phyloP scores from a whole-genome alignment of 495 filamentous ascomycete genomes.

The Neurospora sp. region DNA sequence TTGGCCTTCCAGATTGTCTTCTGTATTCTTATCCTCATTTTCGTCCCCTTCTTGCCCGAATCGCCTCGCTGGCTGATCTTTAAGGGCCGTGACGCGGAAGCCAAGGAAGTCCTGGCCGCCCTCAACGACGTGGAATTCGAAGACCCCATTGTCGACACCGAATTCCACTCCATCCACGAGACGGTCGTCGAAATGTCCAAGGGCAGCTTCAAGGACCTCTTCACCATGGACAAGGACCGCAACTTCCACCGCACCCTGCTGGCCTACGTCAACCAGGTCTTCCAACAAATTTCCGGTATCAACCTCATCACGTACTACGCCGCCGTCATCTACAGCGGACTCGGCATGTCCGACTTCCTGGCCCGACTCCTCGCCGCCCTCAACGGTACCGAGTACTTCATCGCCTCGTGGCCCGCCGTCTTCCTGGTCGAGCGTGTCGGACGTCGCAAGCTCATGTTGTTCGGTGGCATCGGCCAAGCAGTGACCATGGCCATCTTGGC shows the following conservation, averaged over 20 bases:
- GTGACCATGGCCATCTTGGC: slow-evolving; percentile 59
- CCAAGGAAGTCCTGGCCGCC: slow-evolving; percentile 50
- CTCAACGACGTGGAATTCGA: slow-evolving; percentile 45
- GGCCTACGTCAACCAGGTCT: slow-evolving; percentile 5
- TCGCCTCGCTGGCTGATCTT: slow-evolving; percentile 54
- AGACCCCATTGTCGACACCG: slow-evolving; percentile 46
- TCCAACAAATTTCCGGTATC: slow-evolving; percentile 41
- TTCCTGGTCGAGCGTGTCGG: slow-evolving; percentile 53
- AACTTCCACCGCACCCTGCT: slow-evolving; percentile 53
- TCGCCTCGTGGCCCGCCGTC: slow-evolving; percentile 61
- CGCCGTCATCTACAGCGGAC: slow-evolving; percentile 51
- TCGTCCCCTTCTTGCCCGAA: slow-evolving; percentile 52
- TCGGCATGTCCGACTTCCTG: slow-evolving; percentile 37
- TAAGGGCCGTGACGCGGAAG: slow-evolving; percentile 38
- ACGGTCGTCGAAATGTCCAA: slow-evolving; percentile 62
- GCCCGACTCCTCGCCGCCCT: slow-evolving; percentile 60
- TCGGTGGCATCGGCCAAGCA: slow-evolving; percentile 60
- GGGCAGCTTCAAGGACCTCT: slow-evolving; percentile 55
- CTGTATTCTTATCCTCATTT: slow-evolving; percentile 44
- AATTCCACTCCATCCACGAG: slow-evolving; percentile 65
- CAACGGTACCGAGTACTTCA: slow-evolving; percentile 66
- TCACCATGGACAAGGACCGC: slow-evolving; percentile 59
- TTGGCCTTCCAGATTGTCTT: slow-evolving; percentile 55
- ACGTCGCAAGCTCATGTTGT: slow-evolving; percentile 61
- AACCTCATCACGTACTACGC: slow-evolving; percentile 71